Evolutionary conservation across 2,329 filamentous ascomycete genomes (phyloP), one percentile per base, ranked within the genome.

Genomic region (Fusarium devonianum): DNA sequence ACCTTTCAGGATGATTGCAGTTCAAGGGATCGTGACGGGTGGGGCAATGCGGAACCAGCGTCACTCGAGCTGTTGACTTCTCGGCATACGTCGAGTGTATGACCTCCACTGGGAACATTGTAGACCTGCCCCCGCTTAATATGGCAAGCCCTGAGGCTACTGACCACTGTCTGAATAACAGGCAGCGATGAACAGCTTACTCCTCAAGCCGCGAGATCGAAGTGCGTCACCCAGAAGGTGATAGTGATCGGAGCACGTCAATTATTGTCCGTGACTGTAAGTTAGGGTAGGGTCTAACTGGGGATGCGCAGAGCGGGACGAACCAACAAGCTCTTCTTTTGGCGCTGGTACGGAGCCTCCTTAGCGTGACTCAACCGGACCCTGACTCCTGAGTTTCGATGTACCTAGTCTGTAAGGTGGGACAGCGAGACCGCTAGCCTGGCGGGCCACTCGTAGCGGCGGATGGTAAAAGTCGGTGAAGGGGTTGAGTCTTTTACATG

Each of bases 381-480:
- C 63, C 60, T 65, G 60, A 65, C 56, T 56, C 55, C 53, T 58
- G 54, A 60, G 49, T 45, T 51, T 35, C 40, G 46, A 61, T 37
- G 53, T 37, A 56, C n/a, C n/a, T n/a, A n/a, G n/a, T n/a, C n/a
- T n/a, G 53, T 5, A 45, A 32, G 51, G 63, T 57, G 63, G 63
- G 58, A 63, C 60, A 35, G 45, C 49, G 55, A 55, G 32, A 45
- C 41, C 41, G 55, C 53, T 60, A 65, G 49, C 45, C 53, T 47
- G 38, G 50, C 47, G 56, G 54, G 55, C 63, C 64, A 67, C 65
- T 55, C 46, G 45, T 38, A 56, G 56, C 41, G 56, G 57, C 38
- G 44, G 54, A 41, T 41, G 38, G 54, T 50, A 67, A 68, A 68
- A 68, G 66, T 68, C 66, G 66, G 66, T 68, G 66, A 68, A 64